phyloP scores from a whole-genome alignment of 164 flowering plant species.

The Saururus chinensis region DNA sequence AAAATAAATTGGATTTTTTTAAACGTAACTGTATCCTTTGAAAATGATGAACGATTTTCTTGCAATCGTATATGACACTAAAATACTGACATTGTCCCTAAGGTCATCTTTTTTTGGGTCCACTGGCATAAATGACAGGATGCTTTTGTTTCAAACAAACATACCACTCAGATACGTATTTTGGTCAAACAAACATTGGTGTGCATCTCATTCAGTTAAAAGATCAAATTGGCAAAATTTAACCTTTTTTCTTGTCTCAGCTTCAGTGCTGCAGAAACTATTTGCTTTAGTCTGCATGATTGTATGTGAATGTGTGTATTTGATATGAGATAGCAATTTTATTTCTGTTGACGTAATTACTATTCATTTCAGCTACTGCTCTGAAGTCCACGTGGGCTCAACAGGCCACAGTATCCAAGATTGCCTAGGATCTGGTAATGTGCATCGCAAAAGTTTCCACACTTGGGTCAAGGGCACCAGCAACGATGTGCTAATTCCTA shows the following conservation, averaged over 20 bases:
- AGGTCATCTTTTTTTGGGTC: too few relatives aligned
- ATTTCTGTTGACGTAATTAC: neutral
- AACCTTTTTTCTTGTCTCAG: neutral
- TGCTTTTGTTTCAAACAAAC: too few relatives aligned
- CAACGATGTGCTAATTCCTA: conserved; percentile 65
- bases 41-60: too few relatives aligned
- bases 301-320: neutral
- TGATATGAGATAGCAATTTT: neutral
- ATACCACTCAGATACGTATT: too few relatives aligned
- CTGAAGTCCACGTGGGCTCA: conserved; percentile 72
- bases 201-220: too few relatives aligned
- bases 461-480: conserved; percentile 82
- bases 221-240: too few relatives aligned
- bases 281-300: neutral
- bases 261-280: neutral
- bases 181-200: too few relatives aligned
- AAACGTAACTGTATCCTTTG: too few relatives aligned
- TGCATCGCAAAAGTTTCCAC: conserved; percentile 47
- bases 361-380: conserved; percentile 47
- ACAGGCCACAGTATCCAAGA: conserved; percentile 61
- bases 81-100: too few relatives aligned
- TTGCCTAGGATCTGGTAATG: conserved; percentile 45
- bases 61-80: too few relatives aligned
- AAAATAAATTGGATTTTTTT: too few relatives aligned
- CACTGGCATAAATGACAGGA: too few relatives aligned